These are phyloP conservation scores for Boechera stricta DNA, from an alignment of 345 rosid species.

Conservation along the genomic window DNA sequence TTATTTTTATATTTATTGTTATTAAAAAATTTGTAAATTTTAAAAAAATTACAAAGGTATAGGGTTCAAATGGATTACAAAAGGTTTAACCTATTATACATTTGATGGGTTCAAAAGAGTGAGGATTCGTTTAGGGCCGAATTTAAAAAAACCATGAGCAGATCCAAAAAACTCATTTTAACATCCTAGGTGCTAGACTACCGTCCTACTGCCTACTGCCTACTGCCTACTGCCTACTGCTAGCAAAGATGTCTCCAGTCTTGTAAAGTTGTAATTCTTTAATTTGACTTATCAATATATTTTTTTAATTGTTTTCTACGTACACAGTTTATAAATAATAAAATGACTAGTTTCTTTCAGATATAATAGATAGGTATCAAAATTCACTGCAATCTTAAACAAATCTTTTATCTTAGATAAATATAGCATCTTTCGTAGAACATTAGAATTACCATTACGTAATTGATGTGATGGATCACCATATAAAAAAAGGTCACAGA, in stretches of 20 bases:
- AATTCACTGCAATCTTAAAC: neutral
- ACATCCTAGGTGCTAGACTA: no score
- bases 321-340: neutral
- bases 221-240: no score
- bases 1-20: no score
- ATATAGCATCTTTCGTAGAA: conserved; percentile 4
- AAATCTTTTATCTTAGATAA: neutral
- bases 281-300: neutral
- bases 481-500: conserved; percentile 29
- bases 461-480: conserved; percentile 39
- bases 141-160: no score
- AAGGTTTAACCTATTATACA: no score
- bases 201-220: neutral
- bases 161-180: no score
- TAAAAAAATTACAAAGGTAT: no score
- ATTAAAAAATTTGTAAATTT: no score
- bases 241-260: neutral
- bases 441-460: conserved; percentile 19
- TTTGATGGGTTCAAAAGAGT: no score
- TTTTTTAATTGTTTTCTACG: no score
- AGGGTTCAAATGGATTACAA: no score
- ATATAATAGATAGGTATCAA: neutral
- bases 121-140: no score
- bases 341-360: neutral
- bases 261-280: neutral